Evolutionary conservation across 2,329 filamentous ascomycete species (phyloP).

Genomic region (Cordyceps farinosa): DNA sequence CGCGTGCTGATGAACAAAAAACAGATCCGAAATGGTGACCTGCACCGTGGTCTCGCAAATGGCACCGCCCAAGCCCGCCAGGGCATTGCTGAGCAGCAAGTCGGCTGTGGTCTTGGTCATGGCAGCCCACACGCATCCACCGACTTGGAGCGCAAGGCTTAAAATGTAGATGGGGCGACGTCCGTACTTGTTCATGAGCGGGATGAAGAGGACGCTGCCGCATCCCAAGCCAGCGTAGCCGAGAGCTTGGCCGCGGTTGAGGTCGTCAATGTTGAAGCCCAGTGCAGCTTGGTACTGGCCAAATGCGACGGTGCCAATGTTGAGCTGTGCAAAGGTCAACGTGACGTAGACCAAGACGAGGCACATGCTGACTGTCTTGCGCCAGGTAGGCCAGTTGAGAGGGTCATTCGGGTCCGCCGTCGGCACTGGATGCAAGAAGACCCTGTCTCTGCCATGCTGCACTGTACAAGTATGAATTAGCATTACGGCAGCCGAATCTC

Average conservation of each 20-base stretch:
- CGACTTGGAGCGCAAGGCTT: conserved; percentile 16
- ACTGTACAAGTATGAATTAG: too few relatives aligned
- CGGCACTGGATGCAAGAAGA: background rate
- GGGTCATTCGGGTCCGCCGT: background rate
- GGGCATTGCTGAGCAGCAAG: too few relatives aligned
- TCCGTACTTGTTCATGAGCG: conserved; percentile 33
- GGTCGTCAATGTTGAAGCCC: conserved; percentile 25
- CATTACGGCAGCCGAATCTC: too few relatives aligned
- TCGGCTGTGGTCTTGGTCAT: too few relatives aligned
- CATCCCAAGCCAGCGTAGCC: conserved; percentile 31
- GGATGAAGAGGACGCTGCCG: conserved; percentile 34
- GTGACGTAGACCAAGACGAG: conserved; percentile 61
- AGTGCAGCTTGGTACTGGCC: conserved; percentile 24
- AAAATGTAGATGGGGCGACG: conserved; percentile 31
- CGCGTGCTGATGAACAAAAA: conserved; percentile 29
- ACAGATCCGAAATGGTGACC: conserved; percentile 35
- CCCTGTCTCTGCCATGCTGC: too few relatives aligned
- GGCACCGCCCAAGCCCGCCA: conserved; percentile 32
- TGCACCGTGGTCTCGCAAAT: conserved; percentile 37
- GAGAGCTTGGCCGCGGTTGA: conserved; percentile 27
- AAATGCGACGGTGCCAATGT: conserved; percentile 18
- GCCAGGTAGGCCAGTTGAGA: background rate
- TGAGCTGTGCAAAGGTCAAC: conserved; percentile 64
- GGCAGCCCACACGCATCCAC: too few relatives aligned
- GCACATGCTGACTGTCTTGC: conserved; percentile 33